Base-by-base conservation (phyloP, 768 basidiomycete genomes). In the Amanita muscaria region DNA sequence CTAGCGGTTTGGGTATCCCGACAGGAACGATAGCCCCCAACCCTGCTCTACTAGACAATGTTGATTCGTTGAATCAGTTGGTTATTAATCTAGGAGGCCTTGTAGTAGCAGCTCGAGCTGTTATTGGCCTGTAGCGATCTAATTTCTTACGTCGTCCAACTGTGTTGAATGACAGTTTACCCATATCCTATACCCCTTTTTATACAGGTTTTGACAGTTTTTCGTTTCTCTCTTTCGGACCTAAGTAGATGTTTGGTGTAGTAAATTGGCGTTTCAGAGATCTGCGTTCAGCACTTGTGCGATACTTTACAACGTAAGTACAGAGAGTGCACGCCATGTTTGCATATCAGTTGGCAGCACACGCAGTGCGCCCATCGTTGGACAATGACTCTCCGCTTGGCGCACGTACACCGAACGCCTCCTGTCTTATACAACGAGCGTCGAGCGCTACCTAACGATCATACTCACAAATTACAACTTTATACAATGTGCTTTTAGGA, bases 401-500 rank as follows among this genome's bases (percentile, higher is more conserved):
- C 19, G 16, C 12, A 29, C 27, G 27, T 6, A 29, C 27, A 12
- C 12, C 27, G 27, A 29, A 39, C 68, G 4, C 22, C 52, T 11
- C 60, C 63, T 16, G 50, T 67, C 18, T 50, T 55, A n/a, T 25
- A 38, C 15, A 2, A 16, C n/a, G 25, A 30, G 9, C 23, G 32
- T 14, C 3, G 41, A 45, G 6, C 45, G 52, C 16, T 60, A 56
- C 47, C 64, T 64, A 0, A 48, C 51, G 9, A 57, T 67, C 34
- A 54, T 70, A 2, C 76, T 77, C 4, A 72, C 66, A 42, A 74
- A 75, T 51, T 55, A 54, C 23, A 69, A 73, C 14, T 88, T 77
- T 49, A 66, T 70, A 19, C 57, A 76, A 10, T 81, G 82, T 69
- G 40, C 64, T 88, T 3, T 67, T 88, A 5, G 81, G 78, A 1